Evolutionary conservation across 2,329 filamentous ascomycete species (phyloP).

Genomic region (Myriosclerotinia scirpicola): DNA sequence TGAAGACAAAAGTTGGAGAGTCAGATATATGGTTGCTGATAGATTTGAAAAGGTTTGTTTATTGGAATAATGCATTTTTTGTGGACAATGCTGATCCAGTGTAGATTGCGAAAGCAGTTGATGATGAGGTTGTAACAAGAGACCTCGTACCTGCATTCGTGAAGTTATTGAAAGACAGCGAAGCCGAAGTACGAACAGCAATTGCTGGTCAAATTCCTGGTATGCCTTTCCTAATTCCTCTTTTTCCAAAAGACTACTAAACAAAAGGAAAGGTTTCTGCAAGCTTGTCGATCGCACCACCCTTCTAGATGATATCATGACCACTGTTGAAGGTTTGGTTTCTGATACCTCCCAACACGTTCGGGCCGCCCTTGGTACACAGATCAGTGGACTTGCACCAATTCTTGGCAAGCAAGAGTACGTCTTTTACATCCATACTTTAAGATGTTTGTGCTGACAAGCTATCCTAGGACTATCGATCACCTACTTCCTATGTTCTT

Average conservation of each 20-base stretch:
- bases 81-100: conserved; percentile 27
- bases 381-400: conserved; percentile 94
- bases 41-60: conserved; percentile 84
- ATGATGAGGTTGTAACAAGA: conserved; percentile 91
- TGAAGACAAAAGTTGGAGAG: conserved; percentile 99
- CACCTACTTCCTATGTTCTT: conserved; percentile 98
- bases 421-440: conserved; percentile 41
- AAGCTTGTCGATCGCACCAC: conserved; percentile 81
- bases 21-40: conserved; percentile 98
- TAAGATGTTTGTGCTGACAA: conserved; percentile 30
- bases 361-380: conserved; percentile 88
- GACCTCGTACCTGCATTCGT: conserved; percentile 97
- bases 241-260: conserved; percentile 32
- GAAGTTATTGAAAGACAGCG: conserved; percentile 95
- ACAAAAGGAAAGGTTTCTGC: conserved; percentile 70
- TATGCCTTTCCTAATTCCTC: conserved; percentile 40
- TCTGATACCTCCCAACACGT: conserved; percentile 97
- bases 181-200: conserved; percentile 94
- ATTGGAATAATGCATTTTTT: neutral
- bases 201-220: conserved; percentile 95
- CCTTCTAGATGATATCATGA: conserved; percentile 94
- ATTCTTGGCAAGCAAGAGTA: conserved; percentile 98
- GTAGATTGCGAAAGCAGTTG: conserved; percentile 95
- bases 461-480: conserved; percentile 74
- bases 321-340: conserved; percentile 91